Conservation (phyloP, 2,329 filamentous ascomycete genomes). For the Plenodomus tracheiphilus region DNA sequence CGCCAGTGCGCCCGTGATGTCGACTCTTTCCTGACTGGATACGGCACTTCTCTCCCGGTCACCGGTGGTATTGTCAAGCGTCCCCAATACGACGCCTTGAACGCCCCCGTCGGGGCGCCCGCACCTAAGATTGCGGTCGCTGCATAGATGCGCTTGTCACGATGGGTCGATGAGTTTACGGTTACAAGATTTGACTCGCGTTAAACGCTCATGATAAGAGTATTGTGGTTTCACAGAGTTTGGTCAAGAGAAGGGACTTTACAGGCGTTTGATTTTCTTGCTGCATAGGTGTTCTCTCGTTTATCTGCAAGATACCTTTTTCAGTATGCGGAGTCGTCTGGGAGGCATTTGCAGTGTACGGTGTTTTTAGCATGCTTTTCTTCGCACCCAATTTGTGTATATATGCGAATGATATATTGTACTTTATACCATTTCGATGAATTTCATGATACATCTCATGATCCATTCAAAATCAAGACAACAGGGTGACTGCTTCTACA, state of each 20-base stretch:
- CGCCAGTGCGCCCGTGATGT: conserved; percentile 91
- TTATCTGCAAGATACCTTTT: conserved; percentile 45
- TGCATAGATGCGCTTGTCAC: conserved; percentile 6
- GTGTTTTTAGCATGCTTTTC: conserved; percentile 13
- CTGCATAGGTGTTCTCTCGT: conserved; percentile 25
- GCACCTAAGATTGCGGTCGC: neutral
- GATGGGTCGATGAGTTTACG: neutral
- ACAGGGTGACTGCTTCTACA: too few species aligned
- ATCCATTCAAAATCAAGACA: too few species aligned
- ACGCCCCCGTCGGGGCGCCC: conserved; percentile 44
- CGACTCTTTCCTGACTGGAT: conserved; percentile 80
- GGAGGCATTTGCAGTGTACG: conserved; percentile 38
- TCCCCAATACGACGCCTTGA: conserved; percentile 70
- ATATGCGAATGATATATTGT: conserved; percentile 14
- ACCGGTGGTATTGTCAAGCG: conserved; percentile 92
- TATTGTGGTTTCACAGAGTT: conserved; percentile 8
- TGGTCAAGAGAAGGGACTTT: conserved; percentile 4
- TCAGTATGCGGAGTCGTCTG: conserved; percentile 35
- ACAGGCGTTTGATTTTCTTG: conserved; percentile 12
- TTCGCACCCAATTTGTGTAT: conserved; percentile 24
- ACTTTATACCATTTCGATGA: neutral
- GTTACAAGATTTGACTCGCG: neutral
- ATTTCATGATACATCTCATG: neutral
- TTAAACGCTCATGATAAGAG: too few species aligned
- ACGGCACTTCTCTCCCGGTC: conserved; percentile 76